phyloP scores from a whole-genome alignment of 768 basidiomycete genomes.

The Tricholoma sp. region DNA sequence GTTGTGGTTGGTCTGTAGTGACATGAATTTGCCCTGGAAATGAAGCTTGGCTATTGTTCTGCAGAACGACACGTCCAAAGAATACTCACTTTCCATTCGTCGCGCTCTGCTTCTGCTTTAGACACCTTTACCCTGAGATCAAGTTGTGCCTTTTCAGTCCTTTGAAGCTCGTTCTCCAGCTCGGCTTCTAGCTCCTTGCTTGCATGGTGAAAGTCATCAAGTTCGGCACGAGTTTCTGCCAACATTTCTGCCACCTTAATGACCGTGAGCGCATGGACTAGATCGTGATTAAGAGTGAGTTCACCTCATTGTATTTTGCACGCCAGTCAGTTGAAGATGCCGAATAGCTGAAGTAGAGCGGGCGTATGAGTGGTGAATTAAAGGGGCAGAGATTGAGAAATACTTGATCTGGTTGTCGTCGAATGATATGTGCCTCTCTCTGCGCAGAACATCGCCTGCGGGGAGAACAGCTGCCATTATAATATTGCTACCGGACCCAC shows the following conservation, averaged over 20 bases:
- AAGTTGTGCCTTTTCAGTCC: slow-evolving; percentile 80
- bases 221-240: slow-evolving; percentile 75
- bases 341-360: slow-evolving; percentile 41
- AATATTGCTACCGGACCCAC: slow-evolving; percentile 3
- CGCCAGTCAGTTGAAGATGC: slow-evolving; percentile 64
- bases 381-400: slow-evolving; percentile 11
- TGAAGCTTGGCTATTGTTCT: slow-evolving; percentile 6
- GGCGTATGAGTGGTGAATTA: slow-evolving; percentile 14
- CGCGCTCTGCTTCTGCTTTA: slow-evolving; percentile 68
- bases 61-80: background rate
- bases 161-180: slow-evolving; percentile 83
- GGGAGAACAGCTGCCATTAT: slow-evolving; percentile 64
- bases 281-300: slow-evolving; percentile 5
- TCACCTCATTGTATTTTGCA: slow-evolving; percentile 67
- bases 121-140: slow-evolving; percentile 71
- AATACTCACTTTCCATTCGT: slow-evolving; percentile 85
- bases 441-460: slow-evolving; percentile 51
- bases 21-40: slow-evolving; percentile 73
- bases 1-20: slow-evolving; percentile 85
- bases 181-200: slow-evolving; percentile 93
- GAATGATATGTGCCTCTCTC: slow-evolving; percentile 54
- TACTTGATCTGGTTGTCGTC: slow-evolving; percentile 67
- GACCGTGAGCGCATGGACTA: slow-evolving; percentile 4
- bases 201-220: slow-evolving; percentile 82
- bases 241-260: slow-evolving; percentile 72